Percentiles rank a stretch among this genome's conserved stretches.
Conservation (phyloP, 2,329 filamentous ascomycete genomes). For the Cytospora paraplurivora region DNA sequence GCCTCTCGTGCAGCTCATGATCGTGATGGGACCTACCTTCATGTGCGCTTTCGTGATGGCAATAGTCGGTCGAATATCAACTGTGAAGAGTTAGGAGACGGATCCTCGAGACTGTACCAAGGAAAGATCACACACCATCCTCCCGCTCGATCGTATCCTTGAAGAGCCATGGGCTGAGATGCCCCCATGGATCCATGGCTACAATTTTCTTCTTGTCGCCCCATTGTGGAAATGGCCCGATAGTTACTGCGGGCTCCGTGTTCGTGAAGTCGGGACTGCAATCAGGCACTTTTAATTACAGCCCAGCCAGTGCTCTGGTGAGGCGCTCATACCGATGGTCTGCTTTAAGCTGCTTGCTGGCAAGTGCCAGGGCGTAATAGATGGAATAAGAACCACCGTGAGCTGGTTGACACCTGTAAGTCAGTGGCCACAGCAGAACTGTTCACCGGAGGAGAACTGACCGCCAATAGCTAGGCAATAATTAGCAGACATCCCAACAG, state of each 20-base stretch:
- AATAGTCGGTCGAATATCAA: conserved; percentile 88
- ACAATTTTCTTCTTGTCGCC: conserved; percentile 90
- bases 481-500: conserved; percentile 22
- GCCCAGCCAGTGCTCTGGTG: neutral
- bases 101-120: conserved; percentile 2
- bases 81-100: conserved; percentile 39
- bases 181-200: conserved; percentile 93
- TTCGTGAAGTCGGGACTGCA: conserved; percentile 62
- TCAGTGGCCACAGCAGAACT: conserved; percentile 7
- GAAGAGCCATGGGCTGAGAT: conserved; percentile 82
- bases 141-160: conserved; percentile 77
- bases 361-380: conserved; percentile 90
- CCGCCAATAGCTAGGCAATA: conserved; percentile 56
- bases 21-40: conserved; percentile 54
- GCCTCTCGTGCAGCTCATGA: neutral
- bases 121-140: conserved; percentile 51
- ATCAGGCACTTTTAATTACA: neutral
- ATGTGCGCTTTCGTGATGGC: conserved; percentile 92
- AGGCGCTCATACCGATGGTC: conserved; percentile 67
- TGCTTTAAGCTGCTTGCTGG: conserved; percentile 81
- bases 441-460: conserved; percentile 38
- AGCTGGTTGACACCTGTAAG: conserved; percentile 32
- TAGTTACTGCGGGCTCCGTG: conserved; percentile 86
- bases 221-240: conserved; percentile 91
- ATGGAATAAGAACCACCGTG: conserved; percentile 90